These are phyloP conservation scores for Podosphaera xanthii DNA, from an alignment of 2,329 filamentous ascomycete genomes.

Conservation along the genomic window DNA sequence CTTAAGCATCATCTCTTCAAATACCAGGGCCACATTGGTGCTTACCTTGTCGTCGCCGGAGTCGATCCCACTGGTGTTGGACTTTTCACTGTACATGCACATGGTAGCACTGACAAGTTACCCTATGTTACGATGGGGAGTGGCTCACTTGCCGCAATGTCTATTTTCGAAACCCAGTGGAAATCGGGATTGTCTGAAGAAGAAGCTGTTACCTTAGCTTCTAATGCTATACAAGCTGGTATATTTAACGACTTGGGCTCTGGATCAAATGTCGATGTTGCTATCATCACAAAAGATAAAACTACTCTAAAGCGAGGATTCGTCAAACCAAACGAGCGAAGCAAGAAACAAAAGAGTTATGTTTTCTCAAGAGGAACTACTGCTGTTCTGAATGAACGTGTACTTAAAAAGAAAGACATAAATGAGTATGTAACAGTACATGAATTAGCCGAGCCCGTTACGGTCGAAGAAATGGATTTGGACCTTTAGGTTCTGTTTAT, in stretches of 20 bases:
- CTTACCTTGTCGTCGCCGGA: conserved; percentile 90
- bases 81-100: conserved; percentile 94
- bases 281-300: conserved; percentile 86
- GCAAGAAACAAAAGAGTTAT: conserved; percentile 82
- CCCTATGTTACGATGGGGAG: conserved; percentile 99
- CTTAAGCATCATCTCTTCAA: conserved; percentile 98
- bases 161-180: conserved; percentile 93
- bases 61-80: conserved; percentile 89
- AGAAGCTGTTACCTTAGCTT: conserved; percentile 60
- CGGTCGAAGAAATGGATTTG: conserved; percentile 47
- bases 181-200: conserved; percentile 54
- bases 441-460: conserved; percentile 41
- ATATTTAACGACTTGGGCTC: conserved; percentile 98
- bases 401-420: conserved; percentile 84
- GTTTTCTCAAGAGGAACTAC: conserved; percentile 81
- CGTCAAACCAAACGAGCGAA: conserved; percentile 79
- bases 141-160: conserved; percentile 89
- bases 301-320: conserved; percentile 83
- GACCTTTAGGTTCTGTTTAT: conserved; percentile 24
- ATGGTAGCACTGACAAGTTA: conserved; percentile 94
- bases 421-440: conserved; percentile 84
- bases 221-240: conserved; percentile 80
- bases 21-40: conserved; percentile 92
- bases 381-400: conserved; percentile 82
- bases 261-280: conserved; percentile 91